A percentile compares a stretch with the other conserved stretches of the same genome.
phyloP scores from a whole-genome alignment of 768 basidiomycete genomes.

The Cystofilobasidium macerans region DNA sequence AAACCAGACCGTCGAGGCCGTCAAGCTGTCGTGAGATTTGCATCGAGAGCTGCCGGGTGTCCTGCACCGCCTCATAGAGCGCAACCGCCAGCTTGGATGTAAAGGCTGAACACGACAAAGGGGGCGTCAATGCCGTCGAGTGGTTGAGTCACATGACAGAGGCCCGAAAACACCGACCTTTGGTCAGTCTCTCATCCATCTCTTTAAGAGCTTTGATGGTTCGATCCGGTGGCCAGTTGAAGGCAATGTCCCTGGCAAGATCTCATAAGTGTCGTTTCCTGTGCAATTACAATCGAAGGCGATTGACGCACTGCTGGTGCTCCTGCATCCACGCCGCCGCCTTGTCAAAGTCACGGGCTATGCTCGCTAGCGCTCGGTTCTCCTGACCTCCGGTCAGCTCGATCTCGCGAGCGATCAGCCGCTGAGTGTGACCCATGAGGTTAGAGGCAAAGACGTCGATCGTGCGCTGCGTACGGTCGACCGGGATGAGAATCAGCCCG shows the following conservation, averaged over 20 bases:
- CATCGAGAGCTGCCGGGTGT: slow-evolving; percentile 1
- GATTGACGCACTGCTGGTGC: slow-evolving; percentile 17
- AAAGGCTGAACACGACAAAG: too few species aligned
- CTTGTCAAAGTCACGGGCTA: slow-evolving; percentile 24
- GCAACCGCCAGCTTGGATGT: slow-evolving; percentile 27
- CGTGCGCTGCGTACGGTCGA: not conserved
- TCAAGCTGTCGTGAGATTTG: slow-evolving; percentile 25
- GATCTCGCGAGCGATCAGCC: slow-evolving; percentile 18
- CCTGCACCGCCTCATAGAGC: slow-evolving; percentile 24
- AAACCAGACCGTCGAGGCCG: slow-evolving; percentile 9
- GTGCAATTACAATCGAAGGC: too few species aligned
- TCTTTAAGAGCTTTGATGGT: slow-evolving; percentile 18
- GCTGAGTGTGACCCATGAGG: slow-evolving; percentile 11
- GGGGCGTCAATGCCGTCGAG: too few species aligned
- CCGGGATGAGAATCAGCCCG: not conserved
- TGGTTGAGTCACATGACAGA: too few species aligned
- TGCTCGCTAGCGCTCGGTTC: slow-evolving; percentile 16
- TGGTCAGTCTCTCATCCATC: slow-evolving; percentile 24
- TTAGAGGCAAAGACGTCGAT: slow-evolving; percentile 18
- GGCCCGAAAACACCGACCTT: not conserved
- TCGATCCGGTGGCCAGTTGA: slow-evolving; percentile 18
- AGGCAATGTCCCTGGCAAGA: slow-evolving; percentile 12
- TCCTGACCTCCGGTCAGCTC: slow-evolving; percentile 25
- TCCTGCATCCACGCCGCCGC: slow-evolving; percentile 22
- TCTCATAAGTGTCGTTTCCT: too few species aligned